Conservation (phyloP, 768 basidiomycete species). For the Russula sp. region DNA sequence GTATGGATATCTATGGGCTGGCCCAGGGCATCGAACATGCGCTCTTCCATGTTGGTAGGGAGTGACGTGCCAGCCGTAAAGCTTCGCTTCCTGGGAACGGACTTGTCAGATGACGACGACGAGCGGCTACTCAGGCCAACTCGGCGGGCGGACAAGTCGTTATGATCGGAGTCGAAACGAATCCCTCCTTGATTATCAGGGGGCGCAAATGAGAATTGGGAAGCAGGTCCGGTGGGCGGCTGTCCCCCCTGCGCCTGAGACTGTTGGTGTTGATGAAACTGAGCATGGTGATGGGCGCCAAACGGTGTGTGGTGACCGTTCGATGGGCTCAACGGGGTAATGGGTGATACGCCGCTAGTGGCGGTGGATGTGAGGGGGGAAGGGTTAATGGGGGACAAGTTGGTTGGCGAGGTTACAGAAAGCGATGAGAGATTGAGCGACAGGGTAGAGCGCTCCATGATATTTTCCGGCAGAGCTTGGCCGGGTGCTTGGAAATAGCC, state of each 20-base stretch:
- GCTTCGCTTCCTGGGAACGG: constrained; percentile 62
- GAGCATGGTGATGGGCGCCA: constrained; percentile 39
- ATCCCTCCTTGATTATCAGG: constrained; percentile 28
- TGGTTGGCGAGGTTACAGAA: constrained; percentile 59
- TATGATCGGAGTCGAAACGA: constrained; percentile 31
- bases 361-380: constrained; percentile 36
- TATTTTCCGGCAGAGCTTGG: constrained; percentile 26
- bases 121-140: constrained; percentile 37
- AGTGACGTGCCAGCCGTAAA: constrained; percentile 44
- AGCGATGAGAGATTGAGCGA: constrained; percentile 66
- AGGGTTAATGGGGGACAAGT: constrained; percentile 56
- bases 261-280: constrained; percentile 29
- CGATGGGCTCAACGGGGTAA: constrained; percentile 56
- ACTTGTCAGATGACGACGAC: constrained; percentile 48
- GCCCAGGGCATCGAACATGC: constrained; percentile 31
- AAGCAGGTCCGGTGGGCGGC: constrained; percentile 27
- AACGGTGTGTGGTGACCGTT: constrained; percentile 40
- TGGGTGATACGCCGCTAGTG: constrained; percentile 34
- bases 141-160: constrained; percentile 32
- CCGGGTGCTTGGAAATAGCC: constrained; percentile 23
- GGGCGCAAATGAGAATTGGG: constrained; percentile 47
- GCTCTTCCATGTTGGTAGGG: constrained; percentile 31
- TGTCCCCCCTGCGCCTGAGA: not conserved
- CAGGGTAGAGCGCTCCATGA: constrained; percentile 36
- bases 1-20: constrained; percentile 32